Evolutionary conservation across 2,329 filamentous ascomycete genomes (phyloP).

Genomic region (Aureobasidium sp.): DNA sequence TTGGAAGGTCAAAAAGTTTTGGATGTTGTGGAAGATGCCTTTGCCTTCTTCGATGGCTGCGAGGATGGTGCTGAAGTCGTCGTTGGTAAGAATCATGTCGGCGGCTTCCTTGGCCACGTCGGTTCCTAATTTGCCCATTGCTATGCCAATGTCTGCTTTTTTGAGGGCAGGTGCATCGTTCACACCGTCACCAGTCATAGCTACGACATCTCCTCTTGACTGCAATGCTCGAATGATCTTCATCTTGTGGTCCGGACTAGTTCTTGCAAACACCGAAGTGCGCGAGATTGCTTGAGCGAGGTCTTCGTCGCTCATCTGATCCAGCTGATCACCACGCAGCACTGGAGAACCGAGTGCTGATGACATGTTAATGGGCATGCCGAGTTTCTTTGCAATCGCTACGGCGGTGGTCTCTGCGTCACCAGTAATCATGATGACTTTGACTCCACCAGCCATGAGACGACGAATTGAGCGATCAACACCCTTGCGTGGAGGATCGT

Average conservation of each 20-base stretch:
- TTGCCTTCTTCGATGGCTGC: conserved; percentile 97
- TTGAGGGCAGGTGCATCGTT: conserved; percentile 96
- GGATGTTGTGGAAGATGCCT: conserved; percentile 98
- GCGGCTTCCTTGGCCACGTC: conserved; percentile 95
- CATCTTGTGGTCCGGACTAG: conserved; percentile 95
- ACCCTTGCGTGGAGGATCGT: conserved; percentile 84
- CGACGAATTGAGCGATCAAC: conserved; percentile 84
- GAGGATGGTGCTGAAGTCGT: conserved; percentile 86
- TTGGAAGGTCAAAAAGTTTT: conserved; percentile 98
- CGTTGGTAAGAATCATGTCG: conserved; percentile 88
- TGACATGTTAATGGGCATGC: conserved; percentile 72
- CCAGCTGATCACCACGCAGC: conserved; percentile 83
- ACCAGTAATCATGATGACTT: conserved; percentile 98
- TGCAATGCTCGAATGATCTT: conserved; percentile 93
- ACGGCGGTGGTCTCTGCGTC: conserved; percentile 92
- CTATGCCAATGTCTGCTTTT: conserved; percentile 94
- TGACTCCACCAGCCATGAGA: conserved; percentile 88
- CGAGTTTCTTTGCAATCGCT: conserved; percentile 89
- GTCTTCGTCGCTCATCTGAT: conserved; percentile 79
- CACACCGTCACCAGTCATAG: conserved; percentile 97
- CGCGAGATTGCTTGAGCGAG: conserved; percentile 77
- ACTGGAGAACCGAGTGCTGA: conserved; percentile 59
- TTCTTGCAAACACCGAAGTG: conserved; percentile 91
- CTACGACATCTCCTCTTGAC: conserved; percentile 88
- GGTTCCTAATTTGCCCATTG: conserved; percentile 90